Percentiles rank a stretch among this genome's conserved stretches.
These are phyloP conservation scores for Phytophthora fragariae DNA, from an alignment of 352 stramenopile species.

Conservation along the genomic window DNA sequence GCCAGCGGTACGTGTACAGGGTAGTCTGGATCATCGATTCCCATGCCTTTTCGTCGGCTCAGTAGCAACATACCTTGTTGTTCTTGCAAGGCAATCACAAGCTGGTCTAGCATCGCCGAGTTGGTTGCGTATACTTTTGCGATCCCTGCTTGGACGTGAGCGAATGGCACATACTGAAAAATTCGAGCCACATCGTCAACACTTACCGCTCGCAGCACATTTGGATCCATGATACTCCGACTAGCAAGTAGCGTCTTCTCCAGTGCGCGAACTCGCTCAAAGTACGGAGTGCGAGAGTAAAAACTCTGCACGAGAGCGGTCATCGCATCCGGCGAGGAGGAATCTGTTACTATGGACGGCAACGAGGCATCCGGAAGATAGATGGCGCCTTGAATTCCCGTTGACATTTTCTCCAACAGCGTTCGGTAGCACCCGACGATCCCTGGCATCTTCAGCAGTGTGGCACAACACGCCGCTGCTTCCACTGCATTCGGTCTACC, in stretches of 20 bases:
- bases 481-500: conserved; percentile 77
- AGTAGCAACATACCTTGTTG: conserved; percentile 31
- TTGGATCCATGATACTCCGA: conserved; percentile 52
- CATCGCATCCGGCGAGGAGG: conserved; percentile 44
- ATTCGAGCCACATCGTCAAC: conserved; percentile 57
- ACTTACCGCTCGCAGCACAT: conserved; percentile 47
- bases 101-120: conserved; percentile 31
- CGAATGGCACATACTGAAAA: conserved; percentile 55
- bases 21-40: conserved; percentile 51
- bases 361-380: conserved; percentile 46
- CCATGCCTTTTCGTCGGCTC: conserved; percentile 1
- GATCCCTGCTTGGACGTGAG: conserved; percentile 40
- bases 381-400: conserved; percentile 64
- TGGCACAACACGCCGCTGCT: conserved; percentile 77
- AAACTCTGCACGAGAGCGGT: conserved; percentile 58
- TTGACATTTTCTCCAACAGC: conserved; percentile 72
- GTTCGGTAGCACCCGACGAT: conserved; percentile 77
- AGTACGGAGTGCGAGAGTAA: conserved; percentile 74
- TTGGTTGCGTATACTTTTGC: conserved; percentile 27
- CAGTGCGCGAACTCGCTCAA: conserved; percentile 64
- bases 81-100: conserved; percentile 31
- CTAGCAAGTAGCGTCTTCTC: conserved; percentile 51
- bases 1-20: conserved; percentile 62
- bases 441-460: conserved; percentile 80
- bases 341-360: background rate